Conservation (phyloP, 2,329 filamentous ascomycete genomes). For the Paracoccidioides lutzii region DNA sequence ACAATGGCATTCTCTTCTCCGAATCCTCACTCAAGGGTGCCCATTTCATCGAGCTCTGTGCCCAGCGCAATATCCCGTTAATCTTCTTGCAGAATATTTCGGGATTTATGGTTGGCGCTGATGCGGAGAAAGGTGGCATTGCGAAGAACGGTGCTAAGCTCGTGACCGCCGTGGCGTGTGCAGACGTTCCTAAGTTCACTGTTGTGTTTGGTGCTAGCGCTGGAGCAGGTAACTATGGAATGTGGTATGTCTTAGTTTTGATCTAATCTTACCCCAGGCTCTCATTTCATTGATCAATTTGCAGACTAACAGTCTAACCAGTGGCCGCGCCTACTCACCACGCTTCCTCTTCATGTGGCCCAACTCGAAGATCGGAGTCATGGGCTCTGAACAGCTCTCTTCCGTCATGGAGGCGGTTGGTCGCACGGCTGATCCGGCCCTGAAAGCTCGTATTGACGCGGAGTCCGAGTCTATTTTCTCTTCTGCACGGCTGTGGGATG, state of each 20-base stretch:
- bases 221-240: slow-evolving; percentile 93
- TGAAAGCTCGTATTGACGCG: slow-evolving; percentile 72
- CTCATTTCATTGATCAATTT: neutral
- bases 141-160: slow-evolving; percentile 97
- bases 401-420: slow-evolving; percentile 93
- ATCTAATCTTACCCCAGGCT: neutral
- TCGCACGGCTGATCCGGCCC: slow-evolving; percentile 62
- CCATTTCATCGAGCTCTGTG: slow-evolving; percentile 92
- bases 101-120: slow-evolving; percentile 94
- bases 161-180: slow-evolving; percentile 87
- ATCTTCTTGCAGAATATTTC: slow-evolving; percentile 94
- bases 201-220: slow-evolving; percentile 90
- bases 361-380: slow-evolving; percentile 88
- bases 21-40: slow-evolving; percentile 83
- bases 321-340: slow-evolving; percentile 82
- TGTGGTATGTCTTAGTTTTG: slow-evolving; percentile 50
- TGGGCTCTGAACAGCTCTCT: slow-evolving; percentile 86
- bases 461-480: slow-evolving; percentile 86
- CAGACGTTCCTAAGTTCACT: slow-evolving; percentile 91
- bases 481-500: slow-evolving; percentile 81
- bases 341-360: slow-evolving; percentile 95
- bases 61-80: slow-evolving; percentile 76
- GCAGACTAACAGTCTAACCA: slow-evolving; percentile 15
- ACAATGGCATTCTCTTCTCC: slow-evolving; percentile 90
- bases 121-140: slow-evolving; percentile 87